Evolutionary conservation across 768 basidiomycete species (phyloP).

Genomic region (Lactifluus piperatus): DNA sequence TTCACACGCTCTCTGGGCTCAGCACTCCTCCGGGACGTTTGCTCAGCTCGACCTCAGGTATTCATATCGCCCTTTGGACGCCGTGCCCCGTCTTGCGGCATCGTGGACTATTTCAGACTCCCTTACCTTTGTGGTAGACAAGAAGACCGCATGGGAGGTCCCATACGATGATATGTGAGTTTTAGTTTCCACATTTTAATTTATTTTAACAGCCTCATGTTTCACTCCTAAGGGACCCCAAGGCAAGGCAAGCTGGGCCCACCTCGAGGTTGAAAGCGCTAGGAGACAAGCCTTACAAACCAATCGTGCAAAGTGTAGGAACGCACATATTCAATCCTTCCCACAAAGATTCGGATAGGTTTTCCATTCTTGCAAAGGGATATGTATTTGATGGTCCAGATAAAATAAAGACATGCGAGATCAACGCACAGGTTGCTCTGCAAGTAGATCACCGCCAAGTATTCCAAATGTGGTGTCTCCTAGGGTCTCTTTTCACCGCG

Average conservation of each 20-base stretch:
- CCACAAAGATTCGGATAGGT: conserved; percentile 37
- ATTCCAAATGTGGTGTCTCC: conserved; percentile 59
- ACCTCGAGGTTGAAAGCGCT: conserved; percentile 40
- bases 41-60: conserved; percentile 70
- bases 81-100: conserved; percentile 51
- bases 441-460: conserved; percentile 45
- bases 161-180: conserved; percentile 72
- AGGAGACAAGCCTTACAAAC: conserved; percentile 46
- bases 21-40: conserved; percentile 69
- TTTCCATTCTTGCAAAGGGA: conserved; percentile 52
- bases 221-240: conserved; percentile 31
- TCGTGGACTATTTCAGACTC: conserved; percentile 62
- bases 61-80: conserved; percentile 54
- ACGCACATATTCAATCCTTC: conserved; percentile 34
- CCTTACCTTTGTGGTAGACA: conserved; percentile 58
- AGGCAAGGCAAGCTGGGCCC: conserved; percentile 23
- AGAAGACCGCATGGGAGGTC: conserved; percentile 45
- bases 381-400: conserved; percentile 49
- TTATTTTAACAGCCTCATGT: not conserved
- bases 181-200: not conserved
- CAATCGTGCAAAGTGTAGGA: conserved; percentile 50
- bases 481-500: conserved; percentile 46
- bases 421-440: conserved; percentile 57
- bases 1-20: conserved; percentile 63
- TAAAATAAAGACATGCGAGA: conserved; percentile 40